Base-by-base conservation (phyloP, 805 yeast genomes). In the Pichia pseudocactophila region DNA sequence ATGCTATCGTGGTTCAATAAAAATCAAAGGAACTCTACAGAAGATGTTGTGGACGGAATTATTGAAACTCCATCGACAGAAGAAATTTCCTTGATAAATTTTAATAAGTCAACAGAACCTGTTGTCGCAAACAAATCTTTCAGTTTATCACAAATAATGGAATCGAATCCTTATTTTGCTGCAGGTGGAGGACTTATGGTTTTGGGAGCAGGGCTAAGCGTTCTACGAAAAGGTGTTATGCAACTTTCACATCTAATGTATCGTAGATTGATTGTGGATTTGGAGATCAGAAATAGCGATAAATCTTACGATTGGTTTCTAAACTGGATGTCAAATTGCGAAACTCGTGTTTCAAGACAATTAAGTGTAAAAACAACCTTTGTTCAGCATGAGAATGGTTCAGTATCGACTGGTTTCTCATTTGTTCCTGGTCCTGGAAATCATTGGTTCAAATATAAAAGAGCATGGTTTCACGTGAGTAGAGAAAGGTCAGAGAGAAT, bases 131-230 rank as follows among this genome's bases (percentile, higher is more conserved):
- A 39, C 16, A 28, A 20, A 33, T 1, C 33, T n/a, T 17, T 37
- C 28, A 13, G 33, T 19, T 34, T 56, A 3, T 40, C 72, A 34
- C 78, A 76, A 42, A 73, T 78, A 2, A 25, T 59, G 20, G 43
- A 54, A 2, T 50, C 57, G 30, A 90, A 90, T 58, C 97, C 97
- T n/a, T 88, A 87, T 61, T 90, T 92, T 66, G 92, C 97, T 1
- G 98, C 97, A 0, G 98, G 98, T 55, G 96, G 97, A 53, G 98
- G 98, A 0, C 68, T 92, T 33, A 92, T 92, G 98, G 68, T 89
- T 3, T 66, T 92, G 2, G 98, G 98, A n/a, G 88, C 95, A 0
- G 82, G 80, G 1, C 62, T 92, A 28, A 95, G 96, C 0, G 52
- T 87, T 7, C 78, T 86, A 0, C 69, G 96, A 39, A 79, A 75